A percentile compares a stretch with the other conserved stretches of the same genome.
Conservation (phyloP, 208 protist genomes). For the Giardia duodenalis region DNA sequence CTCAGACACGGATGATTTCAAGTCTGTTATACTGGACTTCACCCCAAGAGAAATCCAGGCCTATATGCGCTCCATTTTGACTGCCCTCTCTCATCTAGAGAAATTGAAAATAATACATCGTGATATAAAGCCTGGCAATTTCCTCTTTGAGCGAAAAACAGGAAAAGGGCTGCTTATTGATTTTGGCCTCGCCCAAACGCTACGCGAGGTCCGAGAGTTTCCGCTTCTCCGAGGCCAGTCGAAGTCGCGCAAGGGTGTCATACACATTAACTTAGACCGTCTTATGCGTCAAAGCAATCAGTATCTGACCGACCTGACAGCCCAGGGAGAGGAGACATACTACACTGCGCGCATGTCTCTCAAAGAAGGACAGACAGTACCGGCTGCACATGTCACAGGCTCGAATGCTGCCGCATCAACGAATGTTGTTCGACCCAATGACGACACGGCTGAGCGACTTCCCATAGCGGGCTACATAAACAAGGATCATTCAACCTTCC, state of each 20-base stretch:
- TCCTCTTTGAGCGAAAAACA: slow-evolving; percentile 23
- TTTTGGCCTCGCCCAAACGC: slow-evolving; percentile 32
- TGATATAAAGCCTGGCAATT: slow-evolving; percentile 40
- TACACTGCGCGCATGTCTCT: neutral
- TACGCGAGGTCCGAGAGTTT: slow-evolving; percentile 26
- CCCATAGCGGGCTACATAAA: slow-evolving; percentile 7
- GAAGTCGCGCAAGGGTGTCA: neutral
- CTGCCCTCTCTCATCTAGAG: neutral
- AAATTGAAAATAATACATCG: neutral
- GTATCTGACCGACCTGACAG: neutral
- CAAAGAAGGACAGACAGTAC: neutral
- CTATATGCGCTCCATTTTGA: slow-evolving; percentile 27
- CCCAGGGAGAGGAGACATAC: neutral
- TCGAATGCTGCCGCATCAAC: neutral
- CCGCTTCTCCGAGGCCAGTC: neutral
- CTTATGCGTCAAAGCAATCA: neutral
- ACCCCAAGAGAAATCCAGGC: slow-evolving; percentile 10
- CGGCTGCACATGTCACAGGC: neutral
- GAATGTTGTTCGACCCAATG: slow-evolving; percentile 12
- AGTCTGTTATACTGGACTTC: slow-evolving; percentile 27
- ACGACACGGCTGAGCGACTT: neutral
- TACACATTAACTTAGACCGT: neutral
- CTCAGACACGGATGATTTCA: slow-evolving; percentile 27
- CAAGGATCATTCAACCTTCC: neutral
- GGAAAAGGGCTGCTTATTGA: slow-evolving; percentile 37